Conservation (phyloP, 169 alveolate genomes). For the Plasmodium billcollinsi region DNA sequence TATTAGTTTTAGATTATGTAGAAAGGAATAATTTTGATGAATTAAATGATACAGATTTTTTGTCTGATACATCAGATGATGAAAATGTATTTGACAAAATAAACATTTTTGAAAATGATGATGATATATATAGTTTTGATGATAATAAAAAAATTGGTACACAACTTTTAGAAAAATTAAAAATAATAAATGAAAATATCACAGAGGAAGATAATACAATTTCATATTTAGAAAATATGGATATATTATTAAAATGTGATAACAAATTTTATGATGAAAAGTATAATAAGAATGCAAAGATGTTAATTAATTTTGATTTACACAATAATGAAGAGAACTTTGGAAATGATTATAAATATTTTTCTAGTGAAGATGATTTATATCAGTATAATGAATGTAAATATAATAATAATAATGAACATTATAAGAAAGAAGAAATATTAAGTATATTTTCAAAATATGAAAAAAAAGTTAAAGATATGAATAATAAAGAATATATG, state of each 20-base stretch:
- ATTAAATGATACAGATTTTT: conserved; percentile 2
- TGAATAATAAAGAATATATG: conserved; percentile 3
- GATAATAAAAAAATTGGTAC: conserved; percentile 1
- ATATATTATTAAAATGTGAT: not conserved
- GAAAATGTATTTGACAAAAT: conserved; percentile 20
- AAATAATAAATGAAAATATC: conserved; percentile 1
- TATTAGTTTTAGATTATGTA: conserved; percentile 56
- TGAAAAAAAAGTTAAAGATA: conserved; percentile 32
- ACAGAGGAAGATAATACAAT: conserved; percentile 1
- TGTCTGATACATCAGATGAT: conserved; percentile 19
- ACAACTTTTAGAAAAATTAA: not conserved
- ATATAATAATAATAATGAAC: conserved; percentile 14
- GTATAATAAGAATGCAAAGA: not conserved
- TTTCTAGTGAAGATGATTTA: conserved; percentile 60
- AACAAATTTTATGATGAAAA: not conserved
- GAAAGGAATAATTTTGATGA: conserved; percentile 3
- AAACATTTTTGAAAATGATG: conserved; percentile 21
- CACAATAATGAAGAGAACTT: conserved; percentile 2
- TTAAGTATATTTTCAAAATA: conserved; percentile 45
- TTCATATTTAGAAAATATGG: not conserved
- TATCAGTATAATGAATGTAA: too few species aligned
- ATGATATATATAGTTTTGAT: conserved; percentile 6
- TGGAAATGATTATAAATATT: conserved; percentile 14
- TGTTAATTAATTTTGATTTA: not conserved
- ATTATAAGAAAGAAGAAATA: conserved; percentile 54